Conservation (phyloP, 768 basidiomycete species). For the Fomitopsis serialis region DNA sequence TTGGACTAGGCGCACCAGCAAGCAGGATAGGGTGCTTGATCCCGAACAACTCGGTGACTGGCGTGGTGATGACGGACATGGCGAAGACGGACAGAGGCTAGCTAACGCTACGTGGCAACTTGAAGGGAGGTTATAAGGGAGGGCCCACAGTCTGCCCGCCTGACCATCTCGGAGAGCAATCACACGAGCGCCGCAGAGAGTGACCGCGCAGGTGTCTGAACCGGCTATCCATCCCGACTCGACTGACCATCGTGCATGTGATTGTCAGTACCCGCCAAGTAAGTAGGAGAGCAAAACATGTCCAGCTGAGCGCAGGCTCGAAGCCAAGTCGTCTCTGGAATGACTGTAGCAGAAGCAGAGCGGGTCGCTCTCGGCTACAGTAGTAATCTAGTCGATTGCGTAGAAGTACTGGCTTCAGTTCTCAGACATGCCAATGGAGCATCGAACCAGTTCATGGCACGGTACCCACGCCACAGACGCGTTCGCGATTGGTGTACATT, state of each 20-base stretch:
- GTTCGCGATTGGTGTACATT: no score
- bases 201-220: background rate
- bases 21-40: conserved; percentile 87
- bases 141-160: background rate
- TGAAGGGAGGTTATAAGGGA: background rate
- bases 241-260: background rate
- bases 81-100: background rate
- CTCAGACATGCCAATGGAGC: no score
- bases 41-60: conserved; percentile 84
- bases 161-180: no score
- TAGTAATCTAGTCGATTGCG: no score
- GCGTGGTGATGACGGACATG: conserved; percentile 70
- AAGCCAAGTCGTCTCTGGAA: no score
- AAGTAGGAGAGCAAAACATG: no score
- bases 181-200: background rate
- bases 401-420: no score
- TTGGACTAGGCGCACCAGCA: conserved; percentile 44
- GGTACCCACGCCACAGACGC: no score
- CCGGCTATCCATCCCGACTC: background rate
- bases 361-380: no score
- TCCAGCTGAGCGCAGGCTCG: no score
- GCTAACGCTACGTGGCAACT: background rate
- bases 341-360: no score
- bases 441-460: no score
- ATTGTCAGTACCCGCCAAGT: background rate